Evolutionary conservation across 345 rosid genomes (phyloP), one percentile per base, ranked within the genome.

Genomic region (Aquilaria yunnanensis): DNA sequence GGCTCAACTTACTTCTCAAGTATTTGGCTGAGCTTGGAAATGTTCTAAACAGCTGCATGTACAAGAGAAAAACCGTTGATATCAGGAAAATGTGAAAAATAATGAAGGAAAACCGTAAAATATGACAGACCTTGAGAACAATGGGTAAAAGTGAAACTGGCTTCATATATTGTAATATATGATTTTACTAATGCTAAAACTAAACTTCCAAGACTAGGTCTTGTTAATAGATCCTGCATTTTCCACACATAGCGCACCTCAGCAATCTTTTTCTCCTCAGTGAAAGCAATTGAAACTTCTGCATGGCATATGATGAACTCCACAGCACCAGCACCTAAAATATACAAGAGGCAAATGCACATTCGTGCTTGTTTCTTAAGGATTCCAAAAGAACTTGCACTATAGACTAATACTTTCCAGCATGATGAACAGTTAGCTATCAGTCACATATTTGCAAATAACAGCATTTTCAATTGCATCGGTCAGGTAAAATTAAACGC

Each of bases 291-390:
- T 45, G 89, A 75, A 63, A 88, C 78, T 67, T 85, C 97, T 47
- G 97, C 72, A 72, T 90, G 97, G 55, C 77, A 72, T 61, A 90
- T 74, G 61, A 90, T 74, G 59, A 82, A 90, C 61, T 90, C 88
- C 48, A 90, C 82, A 4, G 97, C 97, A 61, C 84, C 85, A 53
- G 93, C 87, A 53, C 97, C 97, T 90, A 52, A 56, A 63, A 14
- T 29, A 74, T 66, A 58, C 46, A 57, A 63, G 49, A 60, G 72
- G 46, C 16, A 50, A 66, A 47, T 32, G 43, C 51, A 61, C 9
- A 48, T 54, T 60, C 8, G 43, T 5, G 43, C 43, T 37, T 37
- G 43, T 37, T 37, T 37, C 43, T 37, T 5, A 37, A 0, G 62
- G 41, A 30, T 37, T 37, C 43, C 8, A 9, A 37, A 0, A 61